phyloP scores from a whole-genome alignment of 2,329 filamentous ascomycete species.

The Bipolaris bicolor region DNA sequence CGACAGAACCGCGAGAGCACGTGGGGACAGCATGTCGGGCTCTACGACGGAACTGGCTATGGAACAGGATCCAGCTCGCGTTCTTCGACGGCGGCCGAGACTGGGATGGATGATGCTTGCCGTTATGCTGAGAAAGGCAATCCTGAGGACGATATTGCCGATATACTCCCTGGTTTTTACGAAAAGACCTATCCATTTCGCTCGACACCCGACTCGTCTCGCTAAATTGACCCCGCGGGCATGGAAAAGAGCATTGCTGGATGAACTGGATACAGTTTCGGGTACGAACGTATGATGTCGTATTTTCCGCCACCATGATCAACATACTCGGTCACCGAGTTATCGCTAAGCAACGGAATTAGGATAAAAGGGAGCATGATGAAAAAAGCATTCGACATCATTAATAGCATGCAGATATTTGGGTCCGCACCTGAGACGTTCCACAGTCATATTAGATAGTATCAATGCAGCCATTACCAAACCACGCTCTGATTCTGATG shows the following conservation, averaged over 20 bases:
- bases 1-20: conserved; percentile 4
- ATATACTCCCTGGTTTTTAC: neutral
- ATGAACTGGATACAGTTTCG: neutral
- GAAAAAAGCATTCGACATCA: conserved; percentile 4
- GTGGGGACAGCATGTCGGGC: conserved; percentile 12
- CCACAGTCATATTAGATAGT: conserved; percentile 7
- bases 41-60: conserved; percentile 38
- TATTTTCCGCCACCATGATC: neutral
- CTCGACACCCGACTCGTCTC: neutral
- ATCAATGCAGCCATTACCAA: conserved; percentile 7
- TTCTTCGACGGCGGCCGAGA: conserved; percentile 2
- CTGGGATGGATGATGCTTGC: neutral
- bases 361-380: conserved; percentile 2
- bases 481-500: neutral
- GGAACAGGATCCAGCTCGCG: conserved; percentile 18
- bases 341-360: neutral
- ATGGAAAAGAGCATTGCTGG: neutral
- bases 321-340: neutral
- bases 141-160: neutral
- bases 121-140: neutral
- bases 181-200: neutral
- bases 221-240: neutral
- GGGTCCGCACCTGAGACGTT: neutral
- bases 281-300: neutral
- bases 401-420: conserved; percentile 5